Percentiles rank a stretch among this genome's conserved stretches.
Evolutionary conservation across 495 filamentous ascomycete species (phyloP).

Genomic region (Staphylotrichum longicolle): DNA sequence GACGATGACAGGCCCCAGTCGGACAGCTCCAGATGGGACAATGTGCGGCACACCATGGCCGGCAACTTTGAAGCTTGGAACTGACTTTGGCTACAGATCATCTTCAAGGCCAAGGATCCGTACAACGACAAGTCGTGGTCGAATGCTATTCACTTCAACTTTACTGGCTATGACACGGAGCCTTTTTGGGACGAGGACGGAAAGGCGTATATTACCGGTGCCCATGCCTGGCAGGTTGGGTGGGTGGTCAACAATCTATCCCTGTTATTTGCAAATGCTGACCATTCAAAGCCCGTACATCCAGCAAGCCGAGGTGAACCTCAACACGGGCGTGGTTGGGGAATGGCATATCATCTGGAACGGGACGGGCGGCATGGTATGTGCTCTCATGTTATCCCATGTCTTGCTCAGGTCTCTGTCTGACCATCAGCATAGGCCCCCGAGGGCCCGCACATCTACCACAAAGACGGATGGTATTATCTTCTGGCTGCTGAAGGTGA

Average conservation of each 20-base stretch:
- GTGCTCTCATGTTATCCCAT: conserved; percentile 29
- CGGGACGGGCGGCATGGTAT: conserved; percentile 39
- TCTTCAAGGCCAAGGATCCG: conserved; percentile 41
- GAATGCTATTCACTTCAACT: conserved; percentile 42
- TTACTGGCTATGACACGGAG: conserved; percentile 43
- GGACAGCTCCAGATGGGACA: conserved; percentile 44
- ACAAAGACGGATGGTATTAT: conserved; percentile 62
- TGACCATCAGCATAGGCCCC: conserved; percentile 40
- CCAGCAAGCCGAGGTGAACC: conserved; percentile 38
- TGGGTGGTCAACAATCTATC: conserved; percentile 16
- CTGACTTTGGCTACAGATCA: conserved; percentile 29
- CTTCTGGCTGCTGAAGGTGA: conserved; percentile 62
- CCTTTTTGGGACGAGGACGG: conserved; percentile 54
- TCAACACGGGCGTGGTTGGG: conserved; percentile 39
- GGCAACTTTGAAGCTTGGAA: neutral
- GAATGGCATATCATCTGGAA: conserved; percentile 45
- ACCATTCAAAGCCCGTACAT: conserved; percentile 37
- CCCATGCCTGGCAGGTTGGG: conserved; percentile 45
- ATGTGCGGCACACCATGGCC: conserved; percentile 24
- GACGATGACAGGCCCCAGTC: conserved; percentile 38
- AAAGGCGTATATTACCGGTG: conserved; percentile 46
- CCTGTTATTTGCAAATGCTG: neutral
- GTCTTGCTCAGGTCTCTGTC: conserved; percentile 5
- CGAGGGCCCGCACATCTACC: conserved; percentile 65
- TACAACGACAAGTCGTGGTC: conserved; percentile 38